phyloP scores from a whole-genome alignment of 1,284 basidiomycete genomes.

The Ustilago cynodontis region DNA sequence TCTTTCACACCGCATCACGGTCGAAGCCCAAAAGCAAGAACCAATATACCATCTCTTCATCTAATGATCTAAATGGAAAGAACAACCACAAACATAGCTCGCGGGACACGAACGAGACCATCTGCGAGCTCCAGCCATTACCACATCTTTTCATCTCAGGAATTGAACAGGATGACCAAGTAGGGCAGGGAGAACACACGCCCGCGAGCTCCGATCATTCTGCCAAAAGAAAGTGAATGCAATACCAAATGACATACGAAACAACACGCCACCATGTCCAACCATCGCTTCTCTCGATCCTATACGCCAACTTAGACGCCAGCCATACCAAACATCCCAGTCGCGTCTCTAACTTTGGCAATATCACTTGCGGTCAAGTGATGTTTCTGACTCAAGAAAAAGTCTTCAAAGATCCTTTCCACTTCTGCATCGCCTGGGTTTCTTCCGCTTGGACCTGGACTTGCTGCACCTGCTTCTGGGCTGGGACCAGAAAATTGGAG shows the following conservation, averaged over 20 bases:
- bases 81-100: no score
- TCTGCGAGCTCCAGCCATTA: no score
- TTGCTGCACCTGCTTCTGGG: constrained; percentile 42
- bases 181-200: background rate
- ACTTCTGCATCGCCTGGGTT: constrained; percentile 63
- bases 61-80: no score
- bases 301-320: constrained; percentile 51
- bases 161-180: no score
- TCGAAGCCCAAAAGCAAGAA: background rate
- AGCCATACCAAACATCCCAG: constrained; percentile 66
- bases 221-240: background rate
- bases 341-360: constrained; percentile 62
- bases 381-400: constrained; percentile 66
- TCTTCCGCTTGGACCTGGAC: constrained; percentile 37
- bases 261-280: no score
- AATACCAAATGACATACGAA: background rate
- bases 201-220: background rate
- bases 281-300: no score
- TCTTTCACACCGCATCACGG: background rate
- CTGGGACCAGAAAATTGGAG: constrained; percentile 53
- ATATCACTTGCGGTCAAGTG: constrained; percentile 65
- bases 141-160: no score
- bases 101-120: no score
- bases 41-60: no score
- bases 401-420: constrained; percentile 66